Percentiles rank a stretch among this genome's conserved stretches.
phyloP scores from a whole-genome alignment of 768 basidiomycete species.

The Lepiota venenata region DNA sequence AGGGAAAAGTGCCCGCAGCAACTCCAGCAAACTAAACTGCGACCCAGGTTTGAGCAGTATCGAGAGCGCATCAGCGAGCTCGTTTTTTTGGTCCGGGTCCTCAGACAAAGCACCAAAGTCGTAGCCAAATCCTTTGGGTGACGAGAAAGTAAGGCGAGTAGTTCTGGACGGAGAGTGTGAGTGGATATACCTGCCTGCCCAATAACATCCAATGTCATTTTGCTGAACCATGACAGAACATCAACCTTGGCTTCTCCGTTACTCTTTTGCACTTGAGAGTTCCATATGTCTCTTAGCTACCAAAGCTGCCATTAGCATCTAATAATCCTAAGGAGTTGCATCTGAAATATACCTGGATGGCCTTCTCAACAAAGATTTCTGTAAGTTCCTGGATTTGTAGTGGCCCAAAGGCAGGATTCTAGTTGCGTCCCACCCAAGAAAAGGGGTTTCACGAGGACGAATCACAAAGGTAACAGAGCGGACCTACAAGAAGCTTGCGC shows the following conservation, averaged over 20 bases:
- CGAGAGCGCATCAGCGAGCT: slow-evolving; percentile 47
- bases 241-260: slow-evolving; percentile 40
- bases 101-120: slow-evolving; percentile 22
- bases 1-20: slow-evolving; percentile 31
- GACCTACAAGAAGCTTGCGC: slow-evolving; percentile 38
- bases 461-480: neutral
- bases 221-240: slow-evolving; percentile 59
- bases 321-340: neutral
- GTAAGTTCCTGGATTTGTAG: slow-evolving; percentile 55
- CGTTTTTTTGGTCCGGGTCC: slow-evolving; percentile 31
- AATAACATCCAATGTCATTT: slow-evolving; percentile 72
- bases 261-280: slow-evolving; percentile 24
- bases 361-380: slow-evolving; percentile 48
- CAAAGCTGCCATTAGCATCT: neutral
- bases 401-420: slow-evolving; percentile 66
- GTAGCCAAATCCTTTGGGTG: slow-evolving; percentile 25
- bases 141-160: slow-evolving; percentile 13
- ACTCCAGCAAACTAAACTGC: slow-evolving; percentile 25
- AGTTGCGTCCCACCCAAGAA: neutral
- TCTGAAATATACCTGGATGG: slow-evolving; percentile 35
- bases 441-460: neutral
- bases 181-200: slow-evolving; percentile 52
- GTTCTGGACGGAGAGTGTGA: slow-evolving; percentile 21
- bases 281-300: slow-evolving; percentile 52
- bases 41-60: slow-evolving; percentile 39